Conservation (phyloP, 2,329 filamentous ascomycete genomes). For the Cladophialophora exuberans region DNA sequence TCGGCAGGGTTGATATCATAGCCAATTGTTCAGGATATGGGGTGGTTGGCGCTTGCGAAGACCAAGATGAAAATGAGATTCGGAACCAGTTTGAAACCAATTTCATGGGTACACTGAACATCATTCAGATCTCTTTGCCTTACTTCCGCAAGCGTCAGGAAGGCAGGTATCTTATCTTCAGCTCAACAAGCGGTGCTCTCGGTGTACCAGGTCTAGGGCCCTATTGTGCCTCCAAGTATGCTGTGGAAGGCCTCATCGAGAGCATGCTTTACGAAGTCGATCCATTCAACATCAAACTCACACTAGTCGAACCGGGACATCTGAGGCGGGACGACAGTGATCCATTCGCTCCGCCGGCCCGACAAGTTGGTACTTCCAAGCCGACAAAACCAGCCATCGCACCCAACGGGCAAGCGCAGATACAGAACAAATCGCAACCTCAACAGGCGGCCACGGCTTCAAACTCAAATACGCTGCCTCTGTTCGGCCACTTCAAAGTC, state of each 20-base stretch:
- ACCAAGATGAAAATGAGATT: slow-evolving; percentile 93
- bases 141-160: slow-evolving; percentile 77
- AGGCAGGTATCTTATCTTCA: slow-evolving; percentile 92
- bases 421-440: neutral
- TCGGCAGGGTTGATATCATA: slow-evolving; percentile 83
- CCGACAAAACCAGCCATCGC: neutral
- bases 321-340: slow-evolving; percentile 76
- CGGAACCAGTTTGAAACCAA: slow-evolving; percentile 98
- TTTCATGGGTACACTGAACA: slow-evolving; percentile 92
- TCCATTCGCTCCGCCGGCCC: neutral
- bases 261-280: slow-evolving; percentile 97
- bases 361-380: neutral
- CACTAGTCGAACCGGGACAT: slow-evolving; percentile 87
- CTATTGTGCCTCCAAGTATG: slow-evolving; percentile 97
- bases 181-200: slow-evolving; percentile 86
- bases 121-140: slow-evolving; percentile 84
- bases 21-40: slow-evolving; percentile 95
- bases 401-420: neutral
- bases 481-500: slow-evolving; percentile 90
- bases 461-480: slow-evolving; percentile 57
- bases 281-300: slow-evolving; percentile 87
- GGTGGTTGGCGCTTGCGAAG: slow-evolving; percentile 92
- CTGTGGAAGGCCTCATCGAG: slow-evolving; percentile 92
- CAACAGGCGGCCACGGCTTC: neutral
- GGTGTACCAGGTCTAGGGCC: slow-evolving; percentile 91